A percentile compares a stretch with the other conserved stretches of the same genome.
These are phyloP conservation scores for Lentinula raphanica DNA, from an alignment of 768 basidiomycete genomes.

Conservation along the genomic window DNA sequence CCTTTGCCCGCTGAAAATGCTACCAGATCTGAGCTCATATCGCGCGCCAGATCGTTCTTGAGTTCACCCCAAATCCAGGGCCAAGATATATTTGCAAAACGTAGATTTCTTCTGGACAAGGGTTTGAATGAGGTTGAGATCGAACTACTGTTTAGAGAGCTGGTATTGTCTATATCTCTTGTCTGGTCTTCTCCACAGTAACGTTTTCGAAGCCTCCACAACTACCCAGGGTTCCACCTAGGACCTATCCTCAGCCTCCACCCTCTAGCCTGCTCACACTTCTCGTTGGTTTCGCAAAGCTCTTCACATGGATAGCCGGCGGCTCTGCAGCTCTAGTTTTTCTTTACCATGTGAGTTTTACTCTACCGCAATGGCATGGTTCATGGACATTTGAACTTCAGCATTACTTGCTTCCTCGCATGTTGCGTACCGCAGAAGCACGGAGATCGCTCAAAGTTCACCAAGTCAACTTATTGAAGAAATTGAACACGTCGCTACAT, in stretches of 20 bases:
- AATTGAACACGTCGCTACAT: conserved; percentile 51
- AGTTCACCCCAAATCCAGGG: conserved; percentile 57
- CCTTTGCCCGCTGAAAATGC: background rate
- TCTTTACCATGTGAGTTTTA: conserved; percentile 57
- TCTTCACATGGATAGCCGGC: conserved; percentile 59
- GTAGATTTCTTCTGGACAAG: conserved; percentile 64
- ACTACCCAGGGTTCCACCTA: conserved; percentile 39
- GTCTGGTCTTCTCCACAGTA: background rate
- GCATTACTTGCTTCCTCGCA: conserved; percentile 67
- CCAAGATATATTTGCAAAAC: conserved; percentile 53
- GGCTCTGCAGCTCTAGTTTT: conserved; percentile 54
- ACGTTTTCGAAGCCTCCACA: conserved; percentile 11
- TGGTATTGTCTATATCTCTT: conserved; percentile 34
- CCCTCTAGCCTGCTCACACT: conserved; percentile 45
- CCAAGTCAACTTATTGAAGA: conserved; percentile 50
- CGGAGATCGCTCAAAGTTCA: conserved; percentile 57
- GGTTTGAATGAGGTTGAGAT: conserved; percentile 62
- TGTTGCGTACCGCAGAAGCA: conserved; percentile 53
- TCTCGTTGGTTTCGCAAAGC: conserved; percentile 34
- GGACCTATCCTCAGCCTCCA: conserved; percentile 46
- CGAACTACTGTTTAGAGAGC: conserved; percentile 48
- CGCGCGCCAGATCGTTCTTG: conserved; percentile 60
- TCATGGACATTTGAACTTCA: conserved; percentile 20
- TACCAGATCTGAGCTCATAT: conserved; percentile 39
- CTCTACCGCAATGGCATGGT: background rate